Evolutionary conservation across 2,329 filamentous ascomycete genomes (phyloP).

Genomic region (Cadophora luteo-olivacea): DNA sequence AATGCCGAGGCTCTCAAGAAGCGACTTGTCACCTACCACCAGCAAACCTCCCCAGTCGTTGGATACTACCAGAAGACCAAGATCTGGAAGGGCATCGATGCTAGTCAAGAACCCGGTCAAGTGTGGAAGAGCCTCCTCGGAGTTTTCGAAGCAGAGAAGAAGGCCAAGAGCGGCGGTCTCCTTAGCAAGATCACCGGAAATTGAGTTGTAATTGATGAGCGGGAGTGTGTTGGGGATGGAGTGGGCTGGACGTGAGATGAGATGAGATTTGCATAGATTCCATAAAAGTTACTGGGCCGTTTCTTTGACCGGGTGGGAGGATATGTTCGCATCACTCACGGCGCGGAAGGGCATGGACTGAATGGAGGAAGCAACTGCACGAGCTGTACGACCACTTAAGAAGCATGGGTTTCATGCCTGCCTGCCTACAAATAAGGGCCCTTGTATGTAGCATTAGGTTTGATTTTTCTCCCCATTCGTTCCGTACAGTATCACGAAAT

Average conservation of each 20-base stretch:
- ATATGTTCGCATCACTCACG: slow-evolving; percentile 34
- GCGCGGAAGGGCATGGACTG: not conserved
- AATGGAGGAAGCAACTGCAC: slow-evolving; percentile 29
- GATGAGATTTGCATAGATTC: slow-evolving; percentile 42
- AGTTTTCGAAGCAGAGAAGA: slow-evolving; percentile 75
- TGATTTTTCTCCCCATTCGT: slow-evolving; percentile 14
- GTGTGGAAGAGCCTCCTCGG: slow-evolving; percentile 94
- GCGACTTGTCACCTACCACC: slow-evolving; percentile 90
- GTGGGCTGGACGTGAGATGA: not conserved
- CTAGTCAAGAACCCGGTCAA: slow-evolving; percentile 91
- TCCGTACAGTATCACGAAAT: slow-evolving; percentile 23
- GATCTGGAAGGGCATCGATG: slow-evolving; percentile 96
- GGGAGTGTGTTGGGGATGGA: slow-evolving; percentile 4
- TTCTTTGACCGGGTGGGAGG: slow-evolving; percentile 32
- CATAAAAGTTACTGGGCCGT: slow-evolving; percentile 36
- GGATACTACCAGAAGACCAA: slow-evolving; percentile 96
- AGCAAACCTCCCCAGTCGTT: slow-evolving; percentile 91
- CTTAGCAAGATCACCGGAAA: slow-evolving; percentile 45
- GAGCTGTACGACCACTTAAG: slow-evolving; percentile 40
- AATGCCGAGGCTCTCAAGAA: slow-evolving; percentile 96
- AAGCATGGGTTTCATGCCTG: slow-evolving; percentile 36
- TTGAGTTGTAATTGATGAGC: slow-evolving; percentile 27
- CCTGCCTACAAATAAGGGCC: slow-evolving; percentile 31
- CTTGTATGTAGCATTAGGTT: slow-evolving; percentile 40
- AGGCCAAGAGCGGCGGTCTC: slow-evolving; percentile 38